Evolutionary conservation across 2,329 filamentous ascomycete genomes (phyloP), one percentile per base, ranked within the genome.

Genomic region (Microdochium paspali): DNA sequence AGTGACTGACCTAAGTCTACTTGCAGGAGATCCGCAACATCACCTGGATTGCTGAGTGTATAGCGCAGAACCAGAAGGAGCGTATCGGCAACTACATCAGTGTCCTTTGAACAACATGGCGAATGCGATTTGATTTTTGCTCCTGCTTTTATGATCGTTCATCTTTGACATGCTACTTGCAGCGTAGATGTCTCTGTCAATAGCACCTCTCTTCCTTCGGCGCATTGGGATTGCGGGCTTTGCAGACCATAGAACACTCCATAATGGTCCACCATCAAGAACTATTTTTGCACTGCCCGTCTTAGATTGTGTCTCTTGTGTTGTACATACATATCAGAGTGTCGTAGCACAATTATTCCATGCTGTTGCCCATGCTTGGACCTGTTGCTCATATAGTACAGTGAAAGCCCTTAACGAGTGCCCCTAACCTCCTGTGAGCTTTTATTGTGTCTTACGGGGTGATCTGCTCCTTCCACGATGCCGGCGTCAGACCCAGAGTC

Each of bases 21-120:
- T 70, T 20, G 6, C 52, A 97, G 90, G 93, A 98, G 85, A 96
- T 97, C 60, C 87, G 93, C 55, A 98, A 98, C 70, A 95, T 98
- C 62, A 97, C 93, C 46, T 98, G 93, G 93, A 98, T 98, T 67
- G 86, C 93, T 21, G 93, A 98, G 70, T 98, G 93, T 72, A 98
- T 98, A 78, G 93, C 93, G 48, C 93, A 98, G 71, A 96, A 95
- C 74, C 93, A 98, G 71, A 98, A 98, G 74, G 93, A 98, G 69
- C 82, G 93, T 64, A 97, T 98, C 65, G 87, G 88, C 58, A 98
- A 97, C 71, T 98, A 95, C 70, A 98, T 98, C 66, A 95, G 90
- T 69, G 93, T 97, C 52, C 95, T 98, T 70, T 95, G 70, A 78
- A 53, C 42, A 47, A 25, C 23, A 47, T 48, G 56, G 49, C 50